A percentile compares a stretch with the other conserved stretches of the same genome.
These are phyloP conservation scores for Mycena albidolilacea DNA, from an alignment of 768 basidiomycete genomes.

Conservation along the genomic window DNA sequence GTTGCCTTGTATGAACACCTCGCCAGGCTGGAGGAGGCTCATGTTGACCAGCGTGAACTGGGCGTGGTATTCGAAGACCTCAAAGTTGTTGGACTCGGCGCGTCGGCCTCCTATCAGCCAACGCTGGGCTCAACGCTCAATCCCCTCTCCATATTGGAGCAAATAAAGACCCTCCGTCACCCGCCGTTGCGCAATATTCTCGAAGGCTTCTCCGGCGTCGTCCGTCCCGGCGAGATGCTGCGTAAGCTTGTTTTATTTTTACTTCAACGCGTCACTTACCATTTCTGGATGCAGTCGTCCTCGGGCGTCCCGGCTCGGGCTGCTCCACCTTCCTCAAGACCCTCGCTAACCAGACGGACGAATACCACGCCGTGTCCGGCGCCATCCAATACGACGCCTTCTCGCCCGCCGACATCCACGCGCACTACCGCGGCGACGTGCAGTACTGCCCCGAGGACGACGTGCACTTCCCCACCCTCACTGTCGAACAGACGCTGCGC, in stretches of 20 bases:
- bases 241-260: conserved; percentile 57
- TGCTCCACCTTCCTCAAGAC: conserved; percentile 89
- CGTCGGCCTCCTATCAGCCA: conserved; percentile 58
- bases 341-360: conserved; percentile 81
- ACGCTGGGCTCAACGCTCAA: conserved; percentile 70
- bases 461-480: conserved; percentile 87
- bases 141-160: conserved; percentile 56
- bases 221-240: conserved; percentile 84
- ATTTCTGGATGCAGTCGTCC: conserved; percentile 69
- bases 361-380: conserved; percentile 78
- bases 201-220: conserved; percentile 73
- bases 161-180: conserved; percentile 64
- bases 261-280: neutral
- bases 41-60: conserved; percentile 56
- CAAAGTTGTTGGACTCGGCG: conserved; percentile 64
- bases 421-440: conserved; percentile 84
- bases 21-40: conserved; percentile 50
- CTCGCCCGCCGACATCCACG: conserved; percentile 71
- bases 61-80: conserved; percentile 68
- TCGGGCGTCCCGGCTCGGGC: conserved; percentile 89
- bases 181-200: conserved; percentile 77
- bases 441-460: conserved; percentile 90
- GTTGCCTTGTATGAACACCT: neutral
- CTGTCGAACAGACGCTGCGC: conserved; percentile 80
- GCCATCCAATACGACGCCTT: conserved; percentile 85